Percentiles rank a stretch among this genome's conserved stretches.
phyloP scores from a whole-genome alignment of 2,329 filamentous ascomycete genomes.

The Sporothrix mexicana region DNA sequence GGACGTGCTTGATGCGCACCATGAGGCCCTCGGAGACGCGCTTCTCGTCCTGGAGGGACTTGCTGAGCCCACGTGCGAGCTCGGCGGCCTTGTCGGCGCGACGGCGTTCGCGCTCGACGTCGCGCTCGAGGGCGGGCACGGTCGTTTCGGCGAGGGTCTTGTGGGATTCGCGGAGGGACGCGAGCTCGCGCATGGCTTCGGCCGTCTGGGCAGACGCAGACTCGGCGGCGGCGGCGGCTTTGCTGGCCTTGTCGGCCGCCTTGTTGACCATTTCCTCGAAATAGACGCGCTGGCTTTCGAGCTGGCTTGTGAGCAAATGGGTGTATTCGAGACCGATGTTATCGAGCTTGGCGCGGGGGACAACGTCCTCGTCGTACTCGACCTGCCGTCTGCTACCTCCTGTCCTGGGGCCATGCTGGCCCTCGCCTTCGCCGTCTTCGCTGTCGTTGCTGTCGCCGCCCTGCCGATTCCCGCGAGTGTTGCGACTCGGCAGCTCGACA shows the following conservation, averaged over 20 bases:
- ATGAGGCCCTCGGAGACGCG: slow-evolving; percentile 80
- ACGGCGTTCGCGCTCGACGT: slow-evolving; percentile 69
- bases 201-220: slow-evolving; percentile 60
- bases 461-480: slow-evolving; percentile 35
- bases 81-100: slow-evolving; percentile 74
- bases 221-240: slow-evolving; percentile 71
- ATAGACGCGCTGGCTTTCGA: slow-evolving; percentile 90
- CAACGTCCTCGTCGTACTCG: slow-evolving; percentile 29
- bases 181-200: slow-evolving; percentile 57
- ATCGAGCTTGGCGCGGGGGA: slow-evolving; percentile 71
- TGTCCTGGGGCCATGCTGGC: background rate
- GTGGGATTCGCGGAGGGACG: slow-evolving; percentile 60
- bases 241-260: slow-evolving; percentile 84
- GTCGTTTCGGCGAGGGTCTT: slow-evolving; percentile 58
- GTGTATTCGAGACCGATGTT: slow-evolving; percentile 94
- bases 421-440: background rate
- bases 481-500: slow-evolving; percentile 75
- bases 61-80: slow-evolving; percentile 75
- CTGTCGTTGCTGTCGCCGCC: background rate
- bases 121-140: slow-evolving; percentile 73
- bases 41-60: slow-evolving; percentile 85
- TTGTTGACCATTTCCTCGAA: slow-evolving; percentile 92
- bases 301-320: slow-evolving; percentile 87
- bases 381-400: slow-evolving; percentile 29
- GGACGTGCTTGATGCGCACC: slow-evolving; percentile 77